phyloP scores from a whole-genome alignment of 2,329 filamentous ascomycete genomes.

The Aspergillus calidoustus region DNA sequence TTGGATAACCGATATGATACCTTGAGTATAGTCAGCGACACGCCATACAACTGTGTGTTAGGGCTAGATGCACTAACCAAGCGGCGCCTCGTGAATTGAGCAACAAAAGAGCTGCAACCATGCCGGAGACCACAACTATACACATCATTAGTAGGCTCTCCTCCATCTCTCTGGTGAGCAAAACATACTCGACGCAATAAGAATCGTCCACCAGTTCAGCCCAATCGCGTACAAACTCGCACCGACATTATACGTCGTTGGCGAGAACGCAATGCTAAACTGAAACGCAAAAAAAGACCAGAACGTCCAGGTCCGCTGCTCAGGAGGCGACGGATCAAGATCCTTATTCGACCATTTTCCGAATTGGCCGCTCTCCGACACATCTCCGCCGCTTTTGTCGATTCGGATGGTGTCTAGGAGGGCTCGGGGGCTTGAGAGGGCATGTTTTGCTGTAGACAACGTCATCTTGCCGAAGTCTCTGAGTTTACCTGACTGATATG shows the following conservation, averaged over 20 bases:
- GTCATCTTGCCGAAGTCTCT: background rate
- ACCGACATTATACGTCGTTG: slow-evolving; percentile 1
- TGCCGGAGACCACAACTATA: background rate
- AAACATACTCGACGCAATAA: background rate
- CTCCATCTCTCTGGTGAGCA: background rate
- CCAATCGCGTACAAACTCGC: slow-evolving; percentile 2
- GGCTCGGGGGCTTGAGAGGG: background rate
- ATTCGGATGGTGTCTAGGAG: background rate
- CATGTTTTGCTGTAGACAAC: background rate
- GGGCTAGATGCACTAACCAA: background rate
- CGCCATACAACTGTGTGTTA: background rate
- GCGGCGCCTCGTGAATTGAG: background rate
- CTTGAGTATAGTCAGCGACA: background rate
- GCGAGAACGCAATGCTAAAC: slow-evolving; percentile 3
- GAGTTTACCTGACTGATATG: background rate
- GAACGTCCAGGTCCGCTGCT: background rate
- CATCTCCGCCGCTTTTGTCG: background rate
- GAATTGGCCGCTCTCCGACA: background rate
- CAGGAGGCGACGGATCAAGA: slow-evolving; percentile 5
- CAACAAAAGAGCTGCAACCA: background rate
- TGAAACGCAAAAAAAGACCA: slow-evolving; percentile 1
- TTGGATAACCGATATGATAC: slow-evolving; percentile 6
- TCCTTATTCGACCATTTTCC: slow-evolving; percentile 7
- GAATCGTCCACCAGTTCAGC: slow-evolving; percentile 3
- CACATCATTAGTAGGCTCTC: background rate